Percentiles rank a stretch among this genome's conserved stretches.
phyloP scores from a whole-genome alignment of 768 basidiomycete species.

The Naganishia kalamii region DNA sequence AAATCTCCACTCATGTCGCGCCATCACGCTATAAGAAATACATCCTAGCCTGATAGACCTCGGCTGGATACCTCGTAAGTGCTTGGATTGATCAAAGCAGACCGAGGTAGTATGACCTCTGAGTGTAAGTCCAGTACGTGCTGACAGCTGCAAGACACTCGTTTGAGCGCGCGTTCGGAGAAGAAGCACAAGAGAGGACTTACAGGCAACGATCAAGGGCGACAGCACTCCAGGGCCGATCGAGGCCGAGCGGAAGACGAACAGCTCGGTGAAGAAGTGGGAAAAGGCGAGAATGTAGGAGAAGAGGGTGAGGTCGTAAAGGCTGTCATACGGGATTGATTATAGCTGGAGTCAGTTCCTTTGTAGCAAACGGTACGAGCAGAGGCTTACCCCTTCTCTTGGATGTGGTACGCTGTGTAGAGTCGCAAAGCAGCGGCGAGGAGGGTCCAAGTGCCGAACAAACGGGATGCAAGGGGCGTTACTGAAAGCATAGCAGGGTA shows the following conservation, averaged over 20 bases:
- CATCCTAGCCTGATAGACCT: too few relatives aligned
- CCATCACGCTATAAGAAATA: too few relatives aligned
- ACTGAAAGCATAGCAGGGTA: constrained; percentile 53
- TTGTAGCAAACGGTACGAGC: not conserved
- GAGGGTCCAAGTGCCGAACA: constrained; percentile 87
- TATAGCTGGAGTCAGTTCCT: not conserved
- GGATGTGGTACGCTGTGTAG: constrained; percentile 85
- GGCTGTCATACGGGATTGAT: constrained; percentile 50
- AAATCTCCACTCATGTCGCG: too few relatives aligned
- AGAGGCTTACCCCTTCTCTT: constrained; percentile 63
- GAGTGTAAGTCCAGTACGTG: constrained; percentile 9
- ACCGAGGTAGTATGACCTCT: constrained; percentile 10
- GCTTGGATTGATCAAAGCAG: not conserved
- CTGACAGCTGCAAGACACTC: not conserved
- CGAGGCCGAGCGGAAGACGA: constrained; percentile 72
- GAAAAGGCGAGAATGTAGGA: constrained; percentile 84
- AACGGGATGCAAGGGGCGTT: constrained; percentile 74
- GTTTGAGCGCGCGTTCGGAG: not conserved
- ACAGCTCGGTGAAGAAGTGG: constrained; percentile 79
- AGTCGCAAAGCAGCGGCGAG: constrained; percentile 72
- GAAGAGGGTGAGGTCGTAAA: constrained; percentile 81
- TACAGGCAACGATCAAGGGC: constrained; percentile 80
- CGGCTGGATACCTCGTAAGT: too few relatives aligned
- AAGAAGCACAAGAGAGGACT: constrained; percentile 41
- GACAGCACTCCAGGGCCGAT: constrained; percentile 58